Conservation (phyloP, 2,329 filamentous ascomycete species). For the Xylariaceae sp. region DNA sequence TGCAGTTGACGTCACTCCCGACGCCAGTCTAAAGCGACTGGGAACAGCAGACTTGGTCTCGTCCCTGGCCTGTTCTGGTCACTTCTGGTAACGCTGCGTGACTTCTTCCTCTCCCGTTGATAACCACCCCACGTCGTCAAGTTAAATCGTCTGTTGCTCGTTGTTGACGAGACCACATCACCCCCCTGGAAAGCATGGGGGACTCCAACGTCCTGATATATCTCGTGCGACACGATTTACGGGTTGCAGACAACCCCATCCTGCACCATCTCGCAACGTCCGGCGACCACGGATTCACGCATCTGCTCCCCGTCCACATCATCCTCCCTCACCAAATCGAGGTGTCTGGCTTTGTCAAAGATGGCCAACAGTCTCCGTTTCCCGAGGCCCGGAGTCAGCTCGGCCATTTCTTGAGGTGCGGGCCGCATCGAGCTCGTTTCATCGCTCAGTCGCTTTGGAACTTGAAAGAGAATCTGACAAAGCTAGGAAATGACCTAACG, state of each 20-base stretch:
- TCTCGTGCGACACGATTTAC: slow-evolving; percentile 65
- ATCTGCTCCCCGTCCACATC: slow-evolving; percentile 66
- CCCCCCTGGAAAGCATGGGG: slow-evolving; percentile 25
- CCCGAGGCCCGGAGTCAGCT: slow-evolving; percentile 61
- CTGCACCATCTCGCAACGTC: slow-evolving; percentile 52
- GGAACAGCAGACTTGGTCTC: not conserved
- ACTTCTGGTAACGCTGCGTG: not conserved
- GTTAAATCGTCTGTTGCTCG: not conserved
- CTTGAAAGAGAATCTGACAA: slow-evolving; percentile 57
- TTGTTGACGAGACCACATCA: not conserved
- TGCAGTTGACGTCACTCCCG: not conserved
- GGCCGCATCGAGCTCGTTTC: slow-evolving; percentile 66
- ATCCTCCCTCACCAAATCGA: slow-evolving; percentile 68
- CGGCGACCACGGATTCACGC: slow-evolving; percentile 53
- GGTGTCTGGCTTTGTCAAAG: slow-evolving; percentile 64
- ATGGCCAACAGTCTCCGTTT: slow-evolving; percentile 55
- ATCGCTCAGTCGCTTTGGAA: slow-evolving; percentile 69
- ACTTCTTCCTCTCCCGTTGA: not conserved
- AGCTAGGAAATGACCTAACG: slow-evolving; percentile 54
- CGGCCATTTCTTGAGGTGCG: slow-evolving; percentile 67
- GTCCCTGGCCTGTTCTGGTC: not conserved
- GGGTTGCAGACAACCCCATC: slow-evolving; percentile 69
- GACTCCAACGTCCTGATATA: slow-evolving; percentile 58
- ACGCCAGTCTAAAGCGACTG: not conserved
- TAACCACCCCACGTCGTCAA: not conserved